Evolutionary conservation across 371 early-diverging fungal genomes (phyloP).

Genomic region (Zopfochytrium polystomum): DNA sequence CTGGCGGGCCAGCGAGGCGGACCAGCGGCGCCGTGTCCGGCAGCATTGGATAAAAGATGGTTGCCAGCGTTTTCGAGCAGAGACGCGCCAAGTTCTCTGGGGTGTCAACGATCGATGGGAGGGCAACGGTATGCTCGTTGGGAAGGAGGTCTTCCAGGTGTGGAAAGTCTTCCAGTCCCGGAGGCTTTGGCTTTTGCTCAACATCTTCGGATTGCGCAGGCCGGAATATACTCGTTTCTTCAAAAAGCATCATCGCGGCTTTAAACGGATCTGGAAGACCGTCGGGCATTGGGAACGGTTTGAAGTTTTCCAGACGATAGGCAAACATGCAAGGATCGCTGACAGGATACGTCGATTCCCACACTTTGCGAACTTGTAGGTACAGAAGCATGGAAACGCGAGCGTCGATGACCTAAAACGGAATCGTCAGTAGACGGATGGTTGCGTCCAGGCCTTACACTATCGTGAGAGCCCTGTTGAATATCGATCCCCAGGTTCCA

Average conservation of each 20-base stretch:
- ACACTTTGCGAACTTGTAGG: slow-evolving; percentile 69
- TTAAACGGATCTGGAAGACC: slow-evolving; percentile 16
- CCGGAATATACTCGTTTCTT: too few relatives aligned
- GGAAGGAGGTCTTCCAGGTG: slow-evolving; percentile 1
- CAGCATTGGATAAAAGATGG: background rate
- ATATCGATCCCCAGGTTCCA: slow-evolving; percentile 69
- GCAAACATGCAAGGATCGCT: slow-evolving; percentile 2
- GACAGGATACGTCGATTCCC: slow-evolving; percentile 60
- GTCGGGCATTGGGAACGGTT: slow-evolving; percentile 16
- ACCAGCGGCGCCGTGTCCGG: background rate
- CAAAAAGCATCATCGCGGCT: too few relatives aligned
- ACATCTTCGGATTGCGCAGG: background rate
- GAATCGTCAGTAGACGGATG: background rate
- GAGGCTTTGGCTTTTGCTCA: background rate
- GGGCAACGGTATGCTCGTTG: background rate
- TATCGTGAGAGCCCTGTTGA: slow-evolving; percentile 77
- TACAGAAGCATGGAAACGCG: slow-evolving; percentile 82
- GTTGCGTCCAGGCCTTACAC: slow-evolving; percentile 5
- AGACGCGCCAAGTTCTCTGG: slow-evolving; percentile 7
- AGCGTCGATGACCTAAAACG: slow-evolving; percentile 69
- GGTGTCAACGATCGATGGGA: background rate
- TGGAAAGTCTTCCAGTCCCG: too few relatives aligned
- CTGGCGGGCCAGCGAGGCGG: slow-evolving; percentile 2
- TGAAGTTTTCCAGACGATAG: background rate
- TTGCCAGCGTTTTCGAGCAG: slow-evolving; percentile 5